Conservation (phyloP, 257 asterid genomes). For the Solanum pennellii region DNA sequence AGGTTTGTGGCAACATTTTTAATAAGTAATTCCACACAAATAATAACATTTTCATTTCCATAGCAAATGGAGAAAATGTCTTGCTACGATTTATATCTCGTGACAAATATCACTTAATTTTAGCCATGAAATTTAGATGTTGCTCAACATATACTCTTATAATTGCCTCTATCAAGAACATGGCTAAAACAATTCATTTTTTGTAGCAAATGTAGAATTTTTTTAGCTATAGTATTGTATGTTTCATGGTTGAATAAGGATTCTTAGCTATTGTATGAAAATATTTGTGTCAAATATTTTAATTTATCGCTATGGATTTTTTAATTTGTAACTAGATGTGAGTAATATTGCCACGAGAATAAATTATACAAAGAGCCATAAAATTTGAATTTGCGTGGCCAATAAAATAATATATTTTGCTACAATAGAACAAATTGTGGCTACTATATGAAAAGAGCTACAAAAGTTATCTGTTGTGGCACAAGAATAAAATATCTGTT, state of each 20-base stretch:
- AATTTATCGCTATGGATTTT: background rate
- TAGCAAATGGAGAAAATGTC: background rate
- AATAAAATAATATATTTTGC: too few relatives aligned
- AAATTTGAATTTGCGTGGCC: too few relatives aligned
- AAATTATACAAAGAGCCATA: background rate
- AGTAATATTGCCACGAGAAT: background rate
- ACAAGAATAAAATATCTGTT: too few relatives aligned
- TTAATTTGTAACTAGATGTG: background rate
- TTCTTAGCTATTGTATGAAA: background rate
- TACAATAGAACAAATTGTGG: too few relatives aligned
- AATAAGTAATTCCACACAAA: background rate
- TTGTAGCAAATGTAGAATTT: background rate
- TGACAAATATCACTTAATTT: background rate
- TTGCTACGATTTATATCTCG: background rate
- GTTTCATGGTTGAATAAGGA: background rate
- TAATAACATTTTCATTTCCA: background rate
- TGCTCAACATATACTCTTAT: too few relatives aligned
- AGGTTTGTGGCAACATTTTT: too few relatives aligned
- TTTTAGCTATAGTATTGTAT: background rate
- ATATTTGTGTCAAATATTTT: background rate
- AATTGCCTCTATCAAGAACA: too few relatives aligned
- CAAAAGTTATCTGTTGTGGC: too few relatives aligned
- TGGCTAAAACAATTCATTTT: background rate
- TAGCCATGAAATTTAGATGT: background rate
- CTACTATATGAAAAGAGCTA: too few relatives aligned